These are phyloP conservation scores for Lichtheimia ornata DNA, from an alignment of 371 early-diverging fungal species.

Conservation along the genomic window DNA sequence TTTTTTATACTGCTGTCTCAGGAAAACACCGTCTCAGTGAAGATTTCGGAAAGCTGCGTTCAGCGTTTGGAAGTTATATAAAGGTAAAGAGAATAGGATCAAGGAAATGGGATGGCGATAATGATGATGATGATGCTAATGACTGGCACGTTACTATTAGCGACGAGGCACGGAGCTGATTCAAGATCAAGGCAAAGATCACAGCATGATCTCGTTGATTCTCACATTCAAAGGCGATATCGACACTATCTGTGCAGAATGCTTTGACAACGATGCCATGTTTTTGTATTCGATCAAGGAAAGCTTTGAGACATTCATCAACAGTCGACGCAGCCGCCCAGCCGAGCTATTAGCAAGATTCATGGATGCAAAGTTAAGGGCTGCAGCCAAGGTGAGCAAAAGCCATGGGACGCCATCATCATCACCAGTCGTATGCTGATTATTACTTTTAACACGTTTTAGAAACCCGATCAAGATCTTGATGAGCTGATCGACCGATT, in stretches of 20 bases:
- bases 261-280: constrained; percentile 62
- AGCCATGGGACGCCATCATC: background rate
- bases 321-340: constrained; percentile 80
- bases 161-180: constrained; percentile 26
- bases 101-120: background rate
- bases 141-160: constrained; percentile 8
- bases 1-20: constrained; percentile 45
- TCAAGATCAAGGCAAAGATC: constrained; percentile 29
- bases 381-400: constrained; percentile 45
- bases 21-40: constrained; percentile 6
- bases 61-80: constrained; percentile 36
- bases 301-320: constrained; percentile 87
- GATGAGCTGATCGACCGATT: constrained; percentile 64
- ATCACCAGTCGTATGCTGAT: background rate
- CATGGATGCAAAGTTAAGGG: constrained; percentile 65
- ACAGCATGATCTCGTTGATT: constrained; percentile 62
- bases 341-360: constrained; percentile 89
- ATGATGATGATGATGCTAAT: background rate
- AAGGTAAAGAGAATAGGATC: constrained; percentile 18
- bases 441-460: background rate
- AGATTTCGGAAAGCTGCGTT: constrained; percentile 14
- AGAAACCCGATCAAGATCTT: constrained; percentile 63
- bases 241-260: constrained; percentile 57
- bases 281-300: constrained; percentile 77
- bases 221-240: constrained; percentile 69